Evolutionary conservation across 352 stramenopile species (phyloP), one percentile per base, ranked within the genome.

Genomic region (Phytophthora boehmeriae): DNA sequence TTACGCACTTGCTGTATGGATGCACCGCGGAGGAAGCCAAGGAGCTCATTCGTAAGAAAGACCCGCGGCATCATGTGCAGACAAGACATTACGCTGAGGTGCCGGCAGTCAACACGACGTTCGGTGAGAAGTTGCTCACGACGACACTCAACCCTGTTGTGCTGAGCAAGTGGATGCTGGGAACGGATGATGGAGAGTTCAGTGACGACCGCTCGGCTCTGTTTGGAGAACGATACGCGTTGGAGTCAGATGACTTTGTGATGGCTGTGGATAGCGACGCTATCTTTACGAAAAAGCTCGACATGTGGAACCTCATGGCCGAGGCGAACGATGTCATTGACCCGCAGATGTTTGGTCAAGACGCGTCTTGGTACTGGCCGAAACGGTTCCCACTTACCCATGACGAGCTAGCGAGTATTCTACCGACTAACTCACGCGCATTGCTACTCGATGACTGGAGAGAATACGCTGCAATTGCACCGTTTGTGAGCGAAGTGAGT

Each of bases 231-330:
- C 59, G 66, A 10, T 78, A 76, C 44, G 59, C 45, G 0, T 48
- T 89, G 14, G 47, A 63, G 13, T 60, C 73, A 25, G 75, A 90
- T 42, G 83, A 90, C 43, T 92, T 86, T 48, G 63, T 95, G 43
- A 89, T 92, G 78, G 63, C 89, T 10, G 79, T 93, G 1, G 86
- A 95, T 54, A 89, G 71, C 59, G 84, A 95, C 61, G 78, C 84
- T 20, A 80, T 93, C 55, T 92, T 95, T 54, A 90, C 83, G 41
- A 92, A 93, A 68, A 80, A 85, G 20, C 9, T 90, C 13, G 84
- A 93, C 53, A 76, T 95, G 62, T 81, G 70, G 69, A 87, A 82
- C 45, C 67, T 95, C 19, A 80, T 85, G 32, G 55, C 68, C 10
- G 83, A 92, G 39, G 83, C 77, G 8, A 80, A 90, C 23, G 81